phyloP scores from a whole-genome alignment of 176 grass and related monocot species.

The Lolium rigidum region DNA sequence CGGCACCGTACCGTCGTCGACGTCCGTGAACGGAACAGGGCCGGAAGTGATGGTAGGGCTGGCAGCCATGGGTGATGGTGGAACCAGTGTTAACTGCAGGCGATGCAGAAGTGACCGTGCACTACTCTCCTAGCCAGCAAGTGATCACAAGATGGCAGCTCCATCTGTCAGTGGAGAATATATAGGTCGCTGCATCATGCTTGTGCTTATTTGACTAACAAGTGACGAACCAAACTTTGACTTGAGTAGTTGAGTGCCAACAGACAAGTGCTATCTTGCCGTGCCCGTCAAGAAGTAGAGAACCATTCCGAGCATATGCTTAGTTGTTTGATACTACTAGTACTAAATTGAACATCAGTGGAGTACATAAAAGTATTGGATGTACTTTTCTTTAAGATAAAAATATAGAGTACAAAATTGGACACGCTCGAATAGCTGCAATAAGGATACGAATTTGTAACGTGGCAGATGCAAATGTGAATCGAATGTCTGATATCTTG shows the following conservation, averaged over 20 bases:
- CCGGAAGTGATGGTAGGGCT: not conserved
- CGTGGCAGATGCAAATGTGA: too few species aligned
- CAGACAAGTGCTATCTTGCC: not conserved
- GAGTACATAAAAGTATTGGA: too few species aligned
- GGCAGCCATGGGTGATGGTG: not conserved
- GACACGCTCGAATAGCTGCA: too few species aligned
- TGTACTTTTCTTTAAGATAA: too few species aligned
- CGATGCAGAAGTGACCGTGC: not conserved
- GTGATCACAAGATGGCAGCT: not conserved
- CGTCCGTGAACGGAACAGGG: slow-evolving; percentile 51
- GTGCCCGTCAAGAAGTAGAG: slow-evolving; percentile 19
- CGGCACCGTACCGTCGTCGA: slow-evolving; percentile 1
- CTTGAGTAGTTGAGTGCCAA: not conserved
- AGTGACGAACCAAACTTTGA: not conserved
- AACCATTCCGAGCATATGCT: not conserved
- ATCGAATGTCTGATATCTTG: too few species aligned
- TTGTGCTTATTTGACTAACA: not conserved
- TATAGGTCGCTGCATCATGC: not conserved
- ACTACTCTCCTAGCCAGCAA: not conserved
- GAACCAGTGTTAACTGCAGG: not conserved
- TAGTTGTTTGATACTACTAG: too few species aligned
- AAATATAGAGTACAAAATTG: too few species aligned
- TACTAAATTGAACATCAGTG: too few species aligned
- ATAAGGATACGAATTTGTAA: too few species aligned
- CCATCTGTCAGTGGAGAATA: not conserved